phyloP scores from a whole-genome alignment of 2,329 filamentous ascomycete genomes.

The Cordyceps cicadae region DNA sequence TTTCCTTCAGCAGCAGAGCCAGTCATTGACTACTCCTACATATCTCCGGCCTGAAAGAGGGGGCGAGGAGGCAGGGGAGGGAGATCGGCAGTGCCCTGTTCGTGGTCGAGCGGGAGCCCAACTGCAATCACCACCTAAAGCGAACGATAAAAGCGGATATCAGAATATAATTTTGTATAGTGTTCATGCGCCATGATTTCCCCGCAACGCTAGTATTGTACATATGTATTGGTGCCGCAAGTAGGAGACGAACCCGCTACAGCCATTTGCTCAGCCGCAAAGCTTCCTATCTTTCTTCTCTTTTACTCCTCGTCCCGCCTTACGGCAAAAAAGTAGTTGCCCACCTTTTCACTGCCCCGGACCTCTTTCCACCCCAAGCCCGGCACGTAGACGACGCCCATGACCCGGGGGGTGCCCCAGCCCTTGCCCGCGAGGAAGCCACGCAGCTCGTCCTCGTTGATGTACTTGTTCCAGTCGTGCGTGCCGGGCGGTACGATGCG shows the following conservation, averaged over 20 bases:
- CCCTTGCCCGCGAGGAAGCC: conserved; percentile 42
- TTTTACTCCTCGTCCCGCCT: conserved; percentile 31
- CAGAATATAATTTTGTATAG: background rate
- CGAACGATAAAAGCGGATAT: background rate
- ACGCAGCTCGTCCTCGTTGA: conserved; percentile 73
- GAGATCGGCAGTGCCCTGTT: background rate
- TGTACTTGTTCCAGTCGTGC: conserved; percentile 94
- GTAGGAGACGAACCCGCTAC: background rate
- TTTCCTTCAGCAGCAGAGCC: background rate
- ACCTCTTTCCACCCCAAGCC: conserved; percentile 85
- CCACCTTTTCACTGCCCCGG: conserved; percentile 69
- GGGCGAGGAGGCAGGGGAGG: background rate
- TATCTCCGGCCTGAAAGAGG: background rate
- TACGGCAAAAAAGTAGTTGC: conserved; percentile 94
- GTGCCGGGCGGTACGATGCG: conserved; percentile 86
- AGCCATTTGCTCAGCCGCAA: background rate
- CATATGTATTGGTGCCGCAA: background rate
- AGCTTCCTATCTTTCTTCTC: background rate
- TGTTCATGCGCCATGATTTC: background rate
- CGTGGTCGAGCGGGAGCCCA: background rate
- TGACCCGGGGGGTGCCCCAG: conserved; percentile 55
- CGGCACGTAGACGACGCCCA: conserved; percentile 86
- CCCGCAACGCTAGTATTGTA: background rate
- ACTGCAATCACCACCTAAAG: background rate
- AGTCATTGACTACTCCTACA: background rate